Evolutionary conservation across 257 asterid species (phyloP).

Genomic region (Henckelia pumila): DNA sequence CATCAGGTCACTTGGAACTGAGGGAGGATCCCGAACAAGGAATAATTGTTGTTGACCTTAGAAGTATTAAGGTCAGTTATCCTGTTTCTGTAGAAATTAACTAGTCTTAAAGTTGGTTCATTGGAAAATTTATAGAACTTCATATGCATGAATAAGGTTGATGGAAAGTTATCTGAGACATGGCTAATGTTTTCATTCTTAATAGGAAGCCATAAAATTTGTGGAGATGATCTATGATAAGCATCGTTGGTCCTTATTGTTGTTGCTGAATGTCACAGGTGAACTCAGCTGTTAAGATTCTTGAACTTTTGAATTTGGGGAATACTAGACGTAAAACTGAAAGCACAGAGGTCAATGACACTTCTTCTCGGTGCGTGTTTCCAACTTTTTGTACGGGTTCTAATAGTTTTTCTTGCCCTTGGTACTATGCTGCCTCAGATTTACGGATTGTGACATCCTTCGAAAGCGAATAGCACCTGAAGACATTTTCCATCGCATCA

Average conservation of each 20-base stretch:
- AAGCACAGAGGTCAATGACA: slow-evolving; percentile 84
- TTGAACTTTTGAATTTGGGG: slow-evolving; percentile 85
- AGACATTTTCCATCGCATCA: slow-evolving; percentile 16
- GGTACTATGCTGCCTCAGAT: slow-evolving; percentile 7
- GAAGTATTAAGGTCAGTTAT: slow-evolving; percentile 69
- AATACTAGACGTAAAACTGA: slow-evolving; percentile 94
- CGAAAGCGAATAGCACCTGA: background rate
- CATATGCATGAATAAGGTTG: slow-evolving; percentile 17
- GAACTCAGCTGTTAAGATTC: slow-evolving; percentile 87
- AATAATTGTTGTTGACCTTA: slow-evolving; percentile 83
- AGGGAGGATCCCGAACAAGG: slow-evolving; percentile 97
- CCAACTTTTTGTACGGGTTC: slow-evolving; percentile 14
- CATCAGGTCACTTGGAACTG: slow-evolving; percentile 90
- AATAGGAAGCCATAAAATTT: slow-evolving; percentile 12
- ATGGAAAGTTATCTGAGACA: slow-evolving; percentile 3
- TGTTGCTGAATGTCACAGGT: slow-evolving; percentile 55
- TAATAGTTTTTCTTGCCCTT: slow-evolving; percentile 11
- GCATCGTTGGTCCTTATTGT: slow-evolving; percentile 22
- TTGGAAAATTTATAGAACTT: slow-evolving; percentile 14
- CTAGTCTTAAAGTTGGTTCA: background rate
- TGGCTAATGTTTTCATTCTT: slow-evolving; percentile 8
- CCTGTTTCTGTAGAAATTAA: slow-evolving; percentile 20
- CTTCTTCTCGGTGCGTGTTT: slow-evolving; percentile 86
- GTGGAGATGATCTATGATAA: slow-evolving; percentile 17
- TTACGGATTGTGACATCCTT: slow-evolving; percentile 8